Evolutionary conservation across 495 filamentous ascomycete species (phyloP), one percentile per base, ranked within the genome.

Genomic region (Neurospora intermedia): DNA sequence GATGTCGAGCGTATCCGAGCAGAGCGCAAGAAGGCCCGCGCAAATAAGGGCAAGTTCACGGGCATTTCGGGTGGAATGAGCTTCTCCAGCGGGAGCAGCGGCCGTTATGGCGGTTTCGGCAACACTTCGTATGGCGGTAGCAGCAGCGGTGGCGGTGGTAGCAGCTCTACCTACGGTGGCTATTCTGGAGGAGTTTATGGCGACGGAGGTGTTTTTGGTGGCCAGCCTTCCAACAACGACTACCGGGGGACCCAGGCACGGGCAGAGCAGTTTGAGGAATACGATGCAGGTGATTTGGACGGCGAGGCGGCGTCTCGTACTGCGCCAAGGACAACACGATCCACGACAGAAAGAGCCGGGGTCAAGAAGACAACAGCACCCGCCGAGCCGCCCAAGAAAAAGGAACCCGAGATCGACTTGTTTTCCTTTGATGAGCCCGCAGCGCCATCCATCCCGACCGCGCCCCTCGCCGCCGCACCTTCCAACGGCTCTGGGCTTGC

Each of bases 1-100:
- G 96, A 99, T 79, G 96, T 99, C 59, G 96, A 99, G 27, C 87
- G 91, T 38, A 98, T 99, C 77, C 91, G 96, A 69, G 73, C 92
- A 0, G 96, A 99, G 84, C 86, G 96, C 69, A 99, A 99, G 85
- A 99, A 98, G 84, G 93, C 96, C 41, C 87, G 93, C 69, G 76
- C 89, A 41, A 97, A 94, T 77, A 90, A 94, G 76, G 93, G 94
- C 82, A 98, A 99, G 81, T 98, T 97, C 78, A 90, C 93, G 27
- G 96, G 96, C 35, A 93, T 97, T 48, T 94, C 97, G 80, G 95
- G 96, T 70, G 88, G 87, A 73, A 86, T 88, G 41, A 87, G 87
- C 46, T 88, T 89, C 75, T 83, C 76, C 81, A 81, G 83, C 38
- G 82, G 88, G 42, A 82, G 82, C 73, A 82, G 83, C 72, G 85